Base-by-base conservation (phyloP, 1,139 yeast species). In the Magnusiomyces starmeri region DNA sequence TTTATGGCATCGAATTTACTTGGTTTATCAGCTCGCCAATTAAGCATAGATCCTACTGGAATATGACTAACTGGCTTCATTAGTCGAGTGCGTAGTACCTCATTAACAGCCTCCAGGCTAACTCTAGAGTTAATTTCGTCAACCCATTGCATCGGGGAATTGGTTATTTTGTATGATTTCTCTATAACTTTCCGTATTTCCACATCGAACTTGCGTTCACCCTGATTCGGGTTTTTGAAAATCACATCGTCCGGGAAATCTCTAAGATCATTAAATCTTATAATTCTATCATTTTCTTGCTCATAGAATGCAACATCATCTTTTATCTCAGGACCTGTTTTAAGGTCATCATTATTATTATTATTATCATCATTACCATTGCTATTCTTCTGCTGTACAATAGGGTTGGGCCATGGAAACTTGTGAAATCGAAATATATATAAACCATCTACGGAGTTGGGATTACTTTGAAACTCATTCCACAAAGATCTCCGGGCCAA, bases 381-480 rank as follows among this genome's bases (percentile, higher is more conserved):
- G n/a, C n/a, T n/a, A n/a, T 46, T 47, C 18, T 32, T 32, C 10
- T 27, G 4, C 3, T 25, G 21, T n/a, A 45, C 25, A n/a, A 32
- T 26, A 9, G 24, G 24, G n/a, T 45, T 29, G 3, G 48, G 48
- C 29, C 35, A 45, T 21, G 54, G 54, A 29, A 48, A 52, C 39
- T 68, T 58, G 8, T 57, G 54, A 20, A 74, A 62, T 10, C 65
- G 60, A 53, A 77, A 72, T 41, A 70, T 64, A 58, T 76, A 83
- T 6, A 78, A 60, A 0, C 83, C 83, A 59, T 77, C 80, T 29
- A 64, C 68, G 10, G 59, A 51, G 0, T 68, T 70, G 1, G 54
- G 56, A 21, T 58, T 46, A 6, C 46, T 37, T 12, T 56, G 55
- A 62, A 70, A 70, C 12, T 63, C 58, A 21, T 64, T 55, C 53